A percentile compares a stretch with the other conserved stretches of the same genome.
Evolutionary conservation across 352 stramenopile genomes (phyloP).

Genomic region (Thraustochytrium sp.): DNA sequence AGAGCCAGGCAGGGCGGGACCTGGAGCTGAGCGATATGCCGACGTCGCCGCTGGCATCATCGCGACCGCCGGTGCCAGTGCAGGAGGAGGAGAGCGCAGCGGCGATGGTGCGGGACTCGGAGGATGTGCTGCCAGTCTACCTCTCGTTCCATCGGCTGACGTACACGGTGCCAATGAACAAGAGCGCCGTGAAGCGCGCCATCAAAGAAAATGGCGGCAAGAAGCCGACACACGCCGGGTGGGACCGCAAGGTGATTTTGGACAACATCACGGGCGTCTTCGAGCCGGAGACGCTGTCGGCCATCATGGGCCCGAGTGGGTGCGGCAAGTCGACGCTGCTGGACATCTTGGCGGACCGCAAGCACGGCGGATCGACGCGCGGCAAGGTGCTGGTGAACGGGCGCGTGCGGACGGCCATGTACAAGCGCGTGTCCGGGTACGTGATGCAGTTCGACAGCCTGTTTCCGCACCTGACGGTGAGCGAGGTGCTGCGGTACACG

Average conservation of each 20-base stretch:
- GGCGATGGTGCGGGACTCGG: neutral
- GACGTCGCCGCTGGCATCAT: neutral
- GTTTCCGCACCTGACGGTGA: slow-evolving; percentile 28
- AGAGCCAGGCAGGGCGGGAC: neutral
- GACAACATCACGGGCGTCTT: slow-evolving; percentile 61
- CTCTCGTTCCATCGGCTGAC: slow-evolving; percentile 1
- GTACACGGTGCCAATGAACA: slow-evolving; percentile 2
- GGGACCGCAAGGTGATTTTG: slow-evolving; percentile 51
- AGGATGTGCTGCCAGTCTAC: neutral
- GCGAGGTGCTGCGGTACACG: slow-evolving; percentile 35
- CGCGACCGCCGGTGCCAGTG: neutral
- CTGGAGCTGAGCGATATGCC: neutral
- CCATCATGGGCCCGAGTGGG: slow-evolving; percentile 66
- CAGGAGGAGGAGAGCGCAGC: neutral
- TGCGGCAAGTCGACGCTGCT: slow-evolving; percentile 87
- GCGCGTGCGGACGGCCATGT: slow-evolving; percentile 59
- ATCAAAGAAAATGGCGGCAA: slow-evolving; percentile 25
- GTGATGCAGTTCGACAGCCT: slow-evolving; percentile 72
- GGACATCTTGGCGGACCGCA: slow-evolving; percentile 85
- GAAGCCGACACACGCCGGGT: neutral
- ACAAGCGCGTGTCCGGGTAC: slow-evolving; percentile 78
- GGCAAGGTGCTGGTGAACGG: slow-evolving; percentile 62
- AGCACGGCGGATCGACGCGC: slow-evolving; percentile 59
- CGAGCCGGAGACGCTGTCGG: slow-evolving; percentile 61
- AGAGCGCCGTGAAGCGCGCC: neutral